Evolutionary conservation across 2,329 filamentous ascomycete genomes (phyloP).

Genomic region (Elsinoe perseae): DNA sequence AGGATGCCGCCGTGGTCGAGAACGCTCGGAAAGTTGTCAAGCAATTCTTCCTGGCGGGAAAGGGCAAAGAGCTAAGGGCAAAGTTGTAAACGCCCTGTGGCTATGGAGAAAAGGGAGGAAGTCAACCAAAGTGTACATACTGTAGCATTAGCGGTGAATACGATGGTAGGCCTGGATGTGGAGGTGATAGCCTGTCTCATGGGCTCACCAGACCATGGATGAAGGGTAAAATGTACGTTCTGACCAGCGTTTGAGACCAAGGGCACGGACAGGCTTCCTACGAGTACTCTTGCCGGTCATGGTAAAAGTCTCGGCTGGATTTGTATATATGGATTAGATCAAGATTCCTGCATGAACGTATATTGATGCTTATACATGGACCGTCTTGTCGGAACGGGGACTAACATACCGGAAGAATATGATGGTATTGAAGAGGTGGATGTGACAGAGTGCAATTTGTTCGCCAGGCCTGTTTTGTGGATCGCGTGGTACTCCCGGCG

Average conservation of each 20-base stretch:
- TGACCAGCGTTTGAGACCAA: constrained; percentile 2
- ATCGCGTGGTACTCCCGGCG: neutral
- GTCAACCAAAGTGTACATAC: constrained; percentile 4
- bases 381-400: neutral
- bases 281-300: neutral
- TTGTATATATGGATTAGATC: neutral
- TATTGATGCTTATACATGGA: neutral
- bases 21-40: constrained; percentile 62
- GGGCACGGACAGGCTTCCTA: neutral
- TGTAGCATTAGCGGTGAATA: constrained; percentile 9
- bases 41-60: constrained; percentile 60
- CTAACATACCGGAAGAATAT: neutral
- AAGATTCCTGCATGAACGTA: neutral
- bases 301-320: neutral
- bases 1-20: constrained; percentile 67
- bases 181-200: constrained; percentile 8
- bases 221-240: neutral
- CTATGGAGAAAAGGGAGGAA: neutral
- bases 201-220: neutral
- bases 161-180: neutral
- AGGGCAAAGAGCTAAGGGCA: constrained; percentile 28
- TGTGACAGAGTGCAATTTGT: neutral
- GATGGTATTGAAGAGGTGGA: neutral
- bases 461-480: neutral
- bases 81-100: constrained; percentile 25